These are phyloP conservation scores for Datisca glomerata DNA, from an alignment of 306 rosid genomes.

Conservation along the genomic window DNA sequence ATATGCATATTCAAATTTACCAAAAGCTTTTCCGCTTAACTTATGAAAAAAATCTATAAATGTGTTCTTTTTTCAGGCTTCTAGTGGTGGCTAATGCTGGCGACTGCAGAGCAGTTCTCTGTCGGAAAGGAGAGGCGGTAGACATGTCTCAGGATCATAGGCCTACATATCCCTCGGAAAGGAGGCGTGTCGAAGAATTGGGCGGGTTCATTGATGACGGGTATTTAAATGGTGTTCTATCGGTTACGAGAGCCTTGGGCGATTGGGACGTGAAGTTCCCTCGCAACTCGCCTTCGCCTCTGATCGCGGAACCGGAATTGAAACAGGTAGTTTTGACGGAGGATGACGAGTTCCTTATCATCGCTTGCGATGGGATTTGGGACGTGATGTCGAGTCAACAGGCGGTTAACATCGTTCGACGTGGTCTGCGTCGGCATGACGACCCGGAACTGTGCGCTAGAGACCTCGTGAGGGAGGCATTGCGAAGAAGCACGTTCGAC, in stretches of 20 bases:
- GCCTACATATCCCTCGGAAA: conserved; percentile 57
- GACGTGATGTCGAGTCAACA: conserved; percentile 85
- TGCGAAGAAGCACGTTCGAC: conserved; percentile 62
- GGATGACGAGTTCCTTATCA: conserved; percentile 92
- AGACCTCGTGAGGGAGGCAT: conserved; percentile 82
- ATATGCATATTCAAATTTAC: too few species aligned
- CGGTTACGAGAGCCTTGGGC: conserved; percentile 83
- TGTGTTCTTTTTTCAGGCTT: conserved; percentile 40
- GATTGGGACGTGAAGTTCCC: conserved; percentile 98
- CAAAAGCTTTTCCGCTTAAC: too few species aligned
- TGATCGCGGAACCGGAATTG: conserved; percentile 88
- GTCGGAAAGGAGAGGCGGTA: conserved; percentile 80
- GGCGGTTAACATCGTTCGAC: conserved; percentile 72
- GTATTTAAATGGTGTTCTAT: conserved; percentile 76
- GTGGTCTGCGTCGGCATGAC: conserved; percentile 65
- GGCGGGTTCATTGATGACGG: conserved; percentile 78
- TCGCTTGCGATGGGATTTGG: conserved; percentile 98
- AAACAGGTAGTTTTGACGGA: conserved; percentile 49
- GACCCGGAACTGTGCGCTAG: conserved; percentile 73
- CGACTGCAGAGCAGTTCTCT: conserved; percentile 91
- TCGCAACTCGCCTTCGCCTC: conserved; percentile 64
- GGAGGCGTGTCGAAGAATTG: conserved; percentile 60
- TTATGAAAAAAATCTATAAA: too few species aligned
- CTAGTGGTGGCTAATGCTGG: conserved; percentile 94
- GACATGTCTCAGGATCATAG: conserved; percentile 94